These are phyloP conservation scores for Tetradesmus lagerheimii DNA, from an alignment of 139 green algal genomes.

Conservation along the genomic window DNA sequence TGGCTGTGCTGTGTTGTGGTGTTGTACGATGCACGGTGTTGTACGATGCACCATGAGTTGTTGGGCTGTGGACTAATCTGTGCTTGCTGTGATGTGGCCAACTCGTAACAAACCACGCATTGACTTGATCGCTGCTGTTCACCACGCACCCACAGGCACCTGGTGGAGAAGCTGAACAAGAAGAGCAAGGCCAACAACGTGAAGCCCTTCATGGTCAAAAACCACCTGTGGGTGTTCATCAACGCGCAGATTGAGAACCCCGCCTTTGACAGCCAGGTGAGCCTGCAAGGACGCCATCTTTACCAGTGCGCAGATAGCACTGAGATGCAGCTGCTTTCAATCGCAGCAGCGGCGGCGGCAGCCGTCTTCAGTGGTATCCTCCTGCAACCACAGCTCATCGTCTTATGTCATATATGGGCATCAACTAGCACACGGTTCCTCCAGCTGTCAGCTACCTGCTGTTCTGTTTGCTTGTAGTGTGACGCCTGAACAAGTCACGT, in stretches of 20 bases:
- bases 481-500: neutral
- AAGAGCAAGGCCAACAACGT: conserved; percentile 95
- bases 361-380: no score
- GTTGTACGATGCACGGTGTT: no score
- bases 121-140: no score
- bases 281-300: neutral
- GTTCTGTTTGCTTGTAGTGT: neutral
- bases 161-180: conserved; percentile 93
- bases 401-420: no score
- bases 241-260: conserved; percentile 98
- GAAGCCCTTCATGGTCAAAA: conserved; percentile 98
- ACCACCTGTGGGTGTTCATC: conserved; percentile 99
- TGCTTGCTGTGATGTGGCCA: neutral
- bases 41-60: no score
- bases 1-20: no score
- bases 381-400: no score
- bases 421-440: neutral
- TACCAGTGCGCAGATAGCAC: no score
- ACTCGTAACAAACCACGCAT: no score
- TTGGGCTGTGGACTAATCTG: neutral
- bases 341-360: no score
- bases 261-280: conserved; percentile 97
- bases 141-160: conserved; percentile 52
- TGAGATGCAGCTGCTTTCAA: no score
- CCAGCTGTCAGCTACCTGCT: neutral